Conservation (phyloP, 1,284 basidiomycete genomes). For the Bondarzewia mesenterica region DNA sequence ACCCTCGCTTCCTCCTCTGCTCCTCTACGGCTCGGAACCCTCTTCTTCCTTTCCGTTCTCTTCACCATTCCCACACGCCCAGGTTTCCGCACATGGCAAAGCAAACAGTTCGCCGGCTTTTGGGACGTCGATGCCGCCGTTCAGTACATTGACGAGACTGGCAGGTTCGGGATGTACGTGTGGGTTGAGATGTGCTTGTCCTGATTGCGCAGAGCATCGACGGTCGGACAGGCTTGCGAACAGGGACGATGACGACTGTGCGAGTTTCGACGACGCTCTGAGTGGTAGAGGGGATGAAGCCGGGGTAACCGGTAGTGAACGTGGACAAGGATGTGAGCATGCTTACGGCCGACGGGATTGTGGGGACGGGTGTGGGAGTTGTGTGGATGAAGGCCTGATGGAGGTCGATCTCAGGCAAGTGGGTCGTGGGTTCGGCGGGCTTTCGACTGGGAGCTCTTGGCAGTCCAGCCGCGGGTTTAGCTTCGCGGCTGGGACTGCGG, state of each 20-base stretch:
- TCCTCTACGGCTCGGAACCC: slow-evolving; percentile 17
- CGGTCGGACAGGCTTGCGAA: slow-evolving; percentile 16
- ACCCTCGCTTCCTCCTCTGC: slow-evolving; percentile 34
- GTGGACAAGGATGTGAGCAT: background rate
- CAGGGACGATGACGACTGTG: slow-evolving; percentile 20
- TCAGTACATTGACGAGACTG: slow-evolving; percentile 43
- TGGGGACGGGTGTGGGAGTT: slow-evolving; percentile 46
- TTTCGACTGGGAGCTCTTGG: background rate
- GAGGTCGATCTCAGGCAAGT: slow-evolving; percentile 30
- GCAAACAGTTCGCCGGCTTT: slow-evolving; percentile 25
- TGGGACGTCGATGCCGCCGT: slow-evolving; percentile 40
- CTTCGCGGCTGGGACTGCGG: background rate
- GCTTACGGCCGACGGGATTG: slow-evolving; percentile 26
- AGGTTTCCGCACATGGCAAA: slow-evolving; percentile 23
- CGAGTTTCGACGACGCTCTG: background rate
- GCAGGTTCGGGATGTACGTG: slow-evolving; percentile 60
- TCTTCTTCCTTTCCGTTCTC: slow-evolving; percentile 1
- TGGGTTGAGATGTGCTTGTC: slow-evolving; percentile 54
- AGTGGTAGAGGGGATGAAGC: background rate
- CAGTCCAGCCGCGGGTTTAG: background rate
- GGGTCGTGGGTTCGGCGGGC: slow-evolving; percentile 9
- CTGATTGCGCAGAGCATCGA: slow-evolving; percentile 57
- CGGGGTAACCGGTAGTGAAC: background rate
- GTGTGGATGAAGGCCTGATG: slow-evolving; percentile 36
- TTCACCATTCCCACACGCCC: slow-evolving; percentile 1